Evolutionary conservation across 371 early-diverging fungal genomes (phyloP), one percentile per base, ranked within the genome.

Genomic region (Gilbertella persicaria): DNA sequence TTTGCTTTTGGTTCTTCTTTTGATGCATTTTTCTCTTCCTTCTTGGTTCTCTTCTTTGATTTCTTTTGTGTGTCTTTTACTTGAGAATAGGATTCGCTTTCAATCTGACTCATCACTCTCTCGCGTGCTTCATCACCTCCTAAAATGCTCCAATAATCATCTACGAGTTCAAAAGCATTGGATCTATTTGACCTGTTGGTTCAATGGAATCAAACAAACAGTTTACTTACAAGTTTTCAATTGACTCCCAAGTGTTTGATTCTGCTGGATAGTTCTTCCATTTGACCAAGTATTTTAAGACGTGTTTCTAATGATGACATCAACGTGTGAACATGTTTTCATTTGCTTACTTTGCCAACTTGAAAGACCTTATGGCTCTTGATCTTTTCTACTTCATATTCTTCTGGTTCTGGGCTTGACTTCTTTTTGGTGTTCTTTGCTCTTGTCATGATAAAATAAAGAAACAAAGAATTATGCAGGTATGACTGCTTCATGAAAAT

Each of bases 221-320:
- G n/a, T n/a, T n/a, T n/a, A n/a, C n/a, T 26, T 41, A 50, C 51
- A 50, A 13, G 17, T 39, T 13, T 19, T 38, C n/a, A 17, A 13
- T 28, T 14, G 51, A 40, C 20, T 50, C 51, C 51, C 51, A 50
- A 7, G 51, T 40, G n/a, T 40, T 50, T 9, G 39, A 25, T 39
- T 39, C 16, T n/a, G 39, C 21, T 7, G 20, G 19, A 29, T 50
- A 50, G 3, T 40, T 40, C 13, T 29, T 41, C 51, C 51, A 50
- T 40, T 50, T 50, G 26, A 50, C 38, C 5, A 26, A 8, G 19
- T 50, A 50, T 17, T 50, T 28, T 28, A 24, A 28, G 4, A 45
- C 25, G 26, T 25, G 24, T 29, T 45, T 45, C 26, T 45, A 5
- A 9, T 28, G 4, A 4, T 28, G 28, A 5, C 9, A 5, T 5